Evolutionary conservation across 2,329 filamentous ascomycete genomes (phyloP).

Genomic region (Paramyrothecium sp.): DNA sequence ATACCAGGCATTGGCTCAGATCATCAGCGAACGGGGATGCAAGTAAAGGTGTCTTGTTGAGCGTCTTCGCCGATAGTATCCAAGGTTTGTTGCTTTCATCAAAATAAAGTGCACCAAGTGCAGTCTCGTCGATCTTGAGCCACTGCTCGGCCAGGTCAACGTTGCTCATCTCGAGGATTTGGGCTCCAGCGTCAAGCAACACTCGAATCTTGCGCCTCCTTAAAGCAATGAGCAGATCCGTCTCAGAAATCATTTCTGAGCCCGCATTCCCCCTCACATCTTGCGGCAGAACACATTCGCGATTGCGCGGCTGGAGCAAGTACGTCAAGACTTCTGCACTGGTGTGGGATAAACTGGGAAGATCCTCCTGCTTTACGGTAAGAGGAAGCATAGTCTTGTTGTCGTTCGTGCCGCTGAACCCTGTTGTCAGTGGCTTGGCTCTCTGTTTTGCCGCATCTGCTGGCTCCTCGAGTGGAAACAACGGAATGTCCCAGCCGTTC

Average conservation of each 20-base stretch:
- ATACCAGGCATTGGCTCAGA: conserved; percentile 49
- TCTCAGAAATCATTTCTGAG: conserved; percentile 28
- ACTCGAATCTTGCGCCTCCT: conserved; percentile 38
- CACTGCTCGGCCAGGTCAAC: conserved; percentile 44
- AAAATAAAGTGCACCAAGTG: conserved; percentile 49
- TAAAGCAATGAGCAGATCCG: conserved; percentile 1
- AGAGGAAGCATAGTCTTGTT: conserved; percentile 58
- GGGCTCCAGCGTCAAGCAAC: conserved; percentile 62
- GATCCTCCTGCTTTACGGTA: conserved; percentile 60
- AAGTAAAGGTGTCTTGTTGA: conserved; percentile 35
- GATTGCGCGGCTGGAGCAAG: conserved; percentile 52
- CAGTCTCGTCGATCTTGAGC: conserved; percentile 41
- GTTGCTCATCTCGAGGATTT: conserved; percentile 61
- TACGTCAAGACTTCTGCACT: conserved; percentile 64
- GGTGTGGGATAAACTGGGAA: conserved; percentile 55
- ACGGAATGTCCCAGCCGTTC: conserved; percentile 67
- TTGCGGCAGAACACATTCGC: conserved; percentile 36
- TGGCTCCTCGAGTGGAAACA: conserved; percentile 28
- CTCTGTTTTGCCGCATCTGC: conserved; percentile 5
- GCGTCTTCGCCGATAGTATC: conserved; percentile 2
- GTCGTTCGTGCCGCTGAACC: conserved; percentile 74
- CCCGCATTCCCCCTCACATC: conserved; percentile 38
- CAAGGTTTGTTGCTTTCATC: conserved; percentile 7
- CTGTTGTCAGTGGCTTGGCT: conserved; percentile 49
- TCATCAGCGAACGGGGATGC: conserved; percentile 52